Evolutionary conservation across 2,329 filamentous ascomycete genomes (phyloP), one percentile per base, ranked within the genome.

Genomic region (Colletotrichum sp.): DNA sequence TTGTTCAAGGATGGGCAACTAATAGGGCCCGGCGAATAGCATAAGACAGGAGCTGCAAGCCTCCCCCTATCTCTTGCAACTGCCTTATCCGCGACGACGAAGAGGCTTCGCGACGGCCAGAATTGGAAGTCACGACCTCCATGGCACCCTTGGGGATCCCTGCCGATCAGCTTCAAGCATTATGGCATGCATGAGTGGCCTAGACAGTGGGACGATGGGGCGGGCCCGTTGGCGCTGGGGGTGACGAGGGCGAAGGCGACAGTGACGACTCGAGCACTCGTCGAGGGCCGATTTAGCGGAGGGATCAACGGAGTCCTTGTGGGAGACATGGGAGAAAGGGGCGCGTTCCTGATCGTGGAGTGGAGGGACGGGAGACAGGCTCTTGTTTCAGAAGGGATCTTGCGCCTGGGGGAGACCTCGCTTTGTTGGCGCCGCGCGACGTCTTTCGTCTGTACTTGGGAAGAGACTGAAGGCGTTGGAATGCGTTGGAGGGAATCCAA

Each of bases 131-230:
- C 61, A 63, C 55, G 62, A n/a, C 69, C 62, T 34, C 61, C 16
- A 52, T 64, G 63, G 69, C 73, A 68, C 68, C 38, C 69, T 73
- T 69, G 69, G 73, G 69, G 56, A 75, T 56, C 69, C 73, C 69
- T 75, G 73, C 63, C 36, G 73, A 75, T 75, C 73, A 48, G 48
- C 73, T 58, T 34, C 71, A 74, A 66, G 74, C 71, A 76, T 76
- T 28, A 62, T 76, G 48, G 74, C 71, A 76, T 74, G 74, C 74
- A 76, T 76, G 71, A 74, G 71, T 71, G 65, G 59, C 71, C 30
- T 73, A 59, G 70, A 59, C 64, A 28, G 65, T 76, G 73, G 64
- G 69, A 75, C 69, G 62, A 72, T 68, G 67, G 73, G 52, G 48
- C 38, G 34, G 71, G 34, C 65, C 71, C 38, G 21, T 64, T 36